These are phyloP conservation scores for bread wheat (Triticum aestivum) DNA, from an alignment of 176 grass and related monocot species.

Conservation along the genomic window IWGSC_CS_RefSeq_v2.1 NC_057813.1:32121689-32122188, in stretches of 20 bases:
- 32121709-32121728: background rate
- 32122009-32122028: background rate
- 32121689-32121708: background rate
- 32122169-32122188: background rate
- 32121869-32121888: background rate
- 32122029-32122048: slow-evolving; percentile 32
- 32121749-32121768: background rate
- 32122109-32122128: background rate
- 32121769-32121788: background rate
- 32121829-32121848: background rate
- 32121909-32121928: background rate
- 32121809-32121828: background rate
- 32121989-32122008: background rate
- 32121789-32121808: background rate
- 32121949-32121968: background rate
- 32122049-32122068: slow-evolving; percentile 21
- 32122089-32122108: background rate
- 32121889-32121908: background rate
- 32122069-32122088: slow-evolving; percentile 1
- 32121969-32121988: background rate
- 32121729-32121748: background rate
- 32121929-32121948: background rate
- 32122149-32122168: background rate
- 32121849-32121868: background rate
- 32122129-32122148: background rate